Evolutionary conservation across 129 eudicot species (phyloP), one percentile per base, ranked within the genome.

Genomic region (Centella asiatica): DNA sequence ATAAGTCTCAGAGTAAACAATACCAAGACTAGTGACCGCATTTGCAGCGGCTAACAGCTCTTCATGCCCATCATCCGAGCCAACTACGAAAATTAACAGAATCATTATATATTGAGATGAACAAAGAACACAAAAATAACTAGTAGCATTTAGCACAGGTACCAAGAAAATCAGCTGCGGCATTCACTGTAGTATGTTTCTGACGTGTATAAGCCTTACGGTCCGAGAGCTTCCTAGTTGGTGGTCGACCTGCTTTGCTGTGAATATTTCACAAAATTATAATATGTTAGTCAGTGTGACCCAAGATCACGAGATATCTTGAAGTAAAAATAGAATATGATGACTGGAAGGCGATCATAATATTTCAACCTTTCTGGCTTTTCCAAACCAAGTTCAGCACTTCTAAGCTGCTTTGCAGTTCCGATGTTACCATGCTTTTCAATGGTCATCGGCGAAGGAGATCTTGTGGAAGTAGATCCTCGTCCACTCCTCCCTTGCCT

Each of bases 11-110:
- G 44, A 44, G 22, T 47, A 63, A 78, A 57, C 44, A 66, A 64
- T 81, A 88, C 96, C 72, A 53, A 87, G 81, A 70, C 75, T 75
- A 48, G 72, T 68, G 72, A 85, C 89, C 18, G 87, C 81, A 47
- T 79, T 81, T 20, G 85, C 86, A 46, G 96, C 96, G 64, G 94
- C 87, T 67, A 84, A 46, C 51, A 88, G 89, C 81, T 84, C 96
- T 72, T 79, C 87, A 57, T 79, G 85, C 50, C 94, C 89, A 85
- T 79, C 87, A 75, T 79, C 94, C 67, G 87, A 77, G 68, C 89
- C 89, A 79, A 81, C 92, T 88, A 64, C 39, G 17, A 51, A 42
- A 58, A 76, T 48, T 20, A 40, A 56, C 62, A 27, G 9, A 25
- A 49, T 1, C 4, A 34, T 60, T 22, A 74, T 19, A 18, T 1